phyloP scores from a whole-genome alignment of 1,284 basidiomycete species.

The Ganoderma lucidum region DNA sequence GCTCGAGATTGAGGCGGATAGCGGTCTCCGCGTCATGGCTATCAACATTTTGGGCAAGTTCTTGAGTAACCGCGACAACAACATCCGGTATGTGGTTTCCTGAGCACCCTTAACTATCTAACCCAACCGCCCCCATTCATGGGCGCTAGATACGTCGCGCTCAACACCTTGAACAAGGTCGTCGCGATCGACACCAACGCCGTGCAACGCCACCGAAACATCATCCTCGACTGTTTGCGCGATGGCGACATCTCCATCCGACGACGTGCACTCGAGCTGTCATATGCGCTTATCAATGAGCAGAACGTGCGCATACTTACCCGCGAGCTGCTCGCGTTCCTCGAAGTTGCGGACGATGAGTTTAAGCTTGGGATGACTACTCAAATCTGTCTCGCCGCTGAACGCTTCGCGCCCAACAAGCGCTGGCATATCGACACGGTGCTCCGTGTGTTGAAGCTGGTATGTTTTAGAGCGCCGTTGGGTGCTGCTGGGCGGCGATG shows the following conservation, averaged over 20 bases:
- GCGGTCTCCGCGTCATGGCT: slow-evolving; percentile 96
- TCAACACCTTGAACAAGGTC: slow-evolving; percentile 99
- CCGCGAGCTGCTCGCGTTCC: slow-evolving; percentile 92
- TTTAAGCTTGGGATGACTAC: slow-evolving; percentile 99
- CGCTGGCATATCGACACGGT: slow-evolving; percentile 99
- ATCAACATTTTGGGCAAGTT: slow-evolving; percentile 99
- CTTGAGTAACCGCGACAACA: slow-evolving; percentile 97
- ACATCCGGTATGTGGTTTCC: slow-evolving; percentile 81
- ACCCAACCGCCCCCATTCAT: neutral
- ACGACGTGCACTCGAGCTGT: slow-evolving; percentile 94
- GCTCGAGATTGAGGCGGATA: slow-evolving; percentile 98
- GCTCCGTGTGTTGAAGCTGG: slow-evolving; percentile 90
- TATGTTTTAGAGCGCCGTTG: slow-evolving; percentile 47
- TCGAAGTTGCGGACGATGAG: slow-evolving; percentile 98
- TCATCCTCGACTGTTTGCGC: slow-evolving; percentile 96
- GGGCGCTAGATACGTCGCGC: slow-evolving; percentile 86
- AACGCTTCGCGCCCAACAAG: slow-evolving; percentile 97
- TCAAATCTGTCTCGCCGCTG: slow-evolving; percentile 95
- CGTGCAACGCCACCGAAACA: slow-evolving; percentile 97
- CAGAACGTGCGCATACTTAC: slow-evolving; percentile 93
- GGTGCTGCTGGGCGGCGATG: neutral
- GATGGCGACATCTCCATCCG: slow-evolving; percentile 99
- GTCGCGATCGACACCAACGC: slow-evolving; percentile 98
- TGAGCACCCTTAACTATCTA: neutral
- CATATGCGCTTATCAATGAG: slow-evolving; percentile 98